Percentiles rank a stretch among this genome's conserved stretches.
These are phyloP conservation scores for Hyphopichia wangnamkhiaoensis DNA, from an alignment of 1,139 yeast species.

Conservation along the genomic window DNA sequence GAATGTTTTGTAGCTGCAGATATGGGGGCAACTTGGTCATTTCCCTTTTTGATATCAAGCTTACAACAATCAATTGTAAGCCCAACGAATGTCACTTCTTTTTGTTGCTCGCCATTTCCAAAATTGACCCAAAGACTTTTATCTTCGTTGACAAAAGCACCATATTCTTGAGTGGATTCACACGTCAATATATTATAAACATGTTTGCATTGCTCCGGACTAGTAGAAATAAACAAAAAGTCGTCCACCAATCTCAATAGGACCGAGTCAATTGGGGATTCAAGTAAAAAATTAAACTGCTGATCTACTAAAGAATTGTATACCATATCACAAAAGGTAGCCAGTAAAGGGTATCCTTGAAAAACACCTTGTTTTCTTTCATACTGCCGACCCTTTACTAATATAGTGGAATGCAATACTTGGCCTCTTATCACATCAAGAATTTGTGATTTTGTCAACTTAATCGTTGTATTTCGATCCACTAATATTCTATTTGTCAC, in stretches of 20 bases:
- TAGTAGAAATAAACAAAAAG: conserved; percentile 65
- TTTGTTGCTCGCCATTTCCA: conserved; percentile 8
- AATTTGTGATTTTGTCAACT: conserved; percentile 24
- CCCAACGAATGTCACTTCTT: conserved; percentile 32
- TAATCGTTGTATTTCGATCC: conserved; percentile 30
- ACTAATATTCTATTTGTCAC: conserved; percentile 10
- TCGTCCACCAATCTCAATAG: conserved; percentile 82
- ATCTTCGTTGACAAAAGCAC: conserved; percentile 56
- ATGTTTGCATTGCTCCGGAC: conserved; percentile 16
- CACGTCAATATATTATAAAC: conserved; percentile 22
- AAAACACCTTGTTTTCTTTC: conserved; percentile 69
- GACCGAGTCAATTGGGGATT: conserved; percentile 25
- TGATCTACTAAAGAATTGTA: conserved; percentile 64
- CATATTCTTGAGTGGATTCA: conserved; percentile 51
- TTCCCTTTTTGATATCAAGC: conserved; percentile 14
- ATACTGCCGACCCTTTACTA: conserved; percentile 16
- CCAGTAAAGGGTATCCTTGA: conserved; percentile 84
- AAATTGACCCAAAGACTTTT: conserved; percentile 46
- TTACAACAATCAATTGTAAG: conserved; percentile 23
- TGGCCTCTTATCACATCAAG: conserved; percentile 24
- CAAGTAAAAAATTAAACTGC: conserved; percentile 31
- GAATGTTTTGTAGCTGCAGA: conserved; percentile 10
- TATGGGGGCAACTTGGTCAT: conserved; percentile 4
- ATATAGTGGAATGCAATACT: conserved; percentile 23
- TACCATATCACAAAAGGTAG: conserved; percentile 72